Conservation (phyloP, 768 basidiomycete genomes). For the Collybia mongolica region DNA sequence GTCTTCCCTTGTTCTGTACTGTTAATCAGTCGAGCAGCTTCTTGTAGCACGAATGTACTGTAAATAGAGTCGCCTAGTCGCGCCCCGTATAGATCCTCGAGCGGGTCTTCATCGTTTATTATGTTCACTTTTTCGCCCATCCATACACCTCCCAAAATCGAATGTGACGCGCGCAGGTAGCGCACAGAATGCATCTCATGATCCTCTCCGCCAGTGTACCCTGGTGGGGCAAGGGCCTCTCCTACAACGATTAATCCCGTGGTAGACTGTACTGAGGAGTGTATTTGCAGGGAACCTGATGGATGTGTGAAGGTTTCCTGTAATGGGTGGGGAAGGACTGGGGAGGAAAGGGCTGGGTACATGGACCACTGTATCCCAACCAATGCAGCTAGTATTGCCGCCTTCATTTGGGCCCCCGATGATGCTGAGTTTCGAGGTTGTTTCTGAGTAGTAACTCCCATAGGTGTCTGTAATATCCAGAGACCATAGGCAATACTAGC, state of each 20-base stretch:
- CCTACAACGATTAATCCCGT: conserved; percentile 86
- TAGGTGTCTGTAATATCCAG: conserved; percentile 24
- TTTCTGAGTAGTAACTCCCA: conserved; percentile 12
- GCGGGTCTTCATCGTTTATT: conserved; percentile 36
- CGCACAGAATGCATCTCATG: conserved; percentile 49
- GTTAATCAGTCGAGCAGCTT: conserved; percentile 72
- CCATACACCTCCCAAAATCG: conserved; percentile 79
- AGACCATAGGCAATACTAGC: conserved; percentile 28
- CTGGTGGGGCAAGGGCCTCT: conserved; percentile 50
- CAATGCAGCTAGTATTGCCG: conserved; percentile 25
- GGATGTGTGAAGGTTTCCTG: conserved; percentile 49
- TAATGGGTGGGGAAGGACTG: conserved; percentile 57
- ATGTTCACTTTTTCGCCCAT: conserved; percentile 48
- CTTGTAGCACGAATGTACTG: conserved; percentile 82
- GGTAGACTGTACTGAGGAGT: conserved; percentile 64
- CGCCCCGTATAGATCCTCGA: conserved; percentile 51
- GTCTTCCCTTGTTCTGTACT: conserved; percentile 39
- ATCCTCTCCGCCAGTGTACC: conserved; percentile 24
- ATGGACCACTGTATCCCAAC: conserved; percentile 34
- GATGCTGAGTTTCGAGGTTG: conserved; percentile 14
- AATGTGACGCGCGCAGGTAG: conserved; percentile 65
- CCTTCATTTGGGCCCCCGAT: conserved; percentile 22
- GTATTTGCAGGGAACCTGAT: conserved; percentile 56
- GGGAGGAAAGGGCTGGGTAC: conserved; percentile 43
- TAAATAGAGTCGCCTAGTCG: conserved; percentile 80